Conservation (phyloP, 2,329 filamentous ascomycete species). For the Chaetomiaceae sp. region DNA sequence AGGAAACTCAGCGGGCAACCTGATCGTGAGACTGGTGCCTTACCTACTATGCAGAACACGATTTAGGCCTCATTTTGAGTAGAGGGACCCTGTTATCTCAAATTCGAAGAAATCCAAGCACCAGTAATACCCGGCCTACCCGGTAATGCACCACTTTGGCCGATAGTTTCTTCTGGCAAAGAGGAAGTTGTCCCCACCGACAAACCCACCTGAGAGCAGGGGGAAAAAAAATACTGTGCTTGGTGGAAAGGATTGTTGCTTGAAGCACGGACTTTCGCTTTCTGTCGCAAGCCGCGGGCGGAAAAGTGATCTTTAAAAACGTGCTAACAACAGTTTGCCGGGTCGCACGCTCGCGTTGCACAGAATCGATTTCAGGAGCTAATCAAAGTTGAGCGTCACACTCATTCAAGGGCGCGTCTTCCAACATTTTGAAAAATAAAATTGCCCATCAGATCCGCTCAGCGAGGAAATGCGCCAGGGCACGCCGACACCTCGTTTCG, state of each 20-base stretch:
- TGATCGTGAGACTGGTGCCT: no score
- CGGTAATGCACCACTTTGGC: no score
- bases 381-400: slow-evolving; percentile 1
- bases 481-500: slow-evolving; percentile 7
- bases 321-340: slow-evolving; percentile 3
- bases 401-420: slow-evolving; percentile 2
- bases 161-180: neutral
- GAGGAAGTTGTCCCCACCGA: neutral
- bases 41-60: no score
- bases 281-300: neutral
- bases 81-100: no score
- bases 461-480: slow-evolving; percentile 8
- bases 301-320: neutral
- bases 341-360: slow-evolving; percentile 10
- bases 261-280: slow-evolving; percentile 4
- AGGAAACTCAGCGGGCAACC: no score
- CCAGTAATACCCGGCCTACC: no score
- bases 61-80: no score
- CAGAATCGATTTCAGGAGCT: slow-evolving; percentile 3
- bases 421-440: neutral
- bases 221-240: slow-evolving; percentile 3
- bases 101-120: no score
- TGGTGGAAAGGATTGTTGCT: neutral
- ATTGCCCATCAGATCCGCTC: neutral
- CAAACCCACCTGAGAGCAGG: neutral